phyloP scores from a whole-genome alignment of 768 basidiomycete genomes.

The Suillus weaverae region DNA sequence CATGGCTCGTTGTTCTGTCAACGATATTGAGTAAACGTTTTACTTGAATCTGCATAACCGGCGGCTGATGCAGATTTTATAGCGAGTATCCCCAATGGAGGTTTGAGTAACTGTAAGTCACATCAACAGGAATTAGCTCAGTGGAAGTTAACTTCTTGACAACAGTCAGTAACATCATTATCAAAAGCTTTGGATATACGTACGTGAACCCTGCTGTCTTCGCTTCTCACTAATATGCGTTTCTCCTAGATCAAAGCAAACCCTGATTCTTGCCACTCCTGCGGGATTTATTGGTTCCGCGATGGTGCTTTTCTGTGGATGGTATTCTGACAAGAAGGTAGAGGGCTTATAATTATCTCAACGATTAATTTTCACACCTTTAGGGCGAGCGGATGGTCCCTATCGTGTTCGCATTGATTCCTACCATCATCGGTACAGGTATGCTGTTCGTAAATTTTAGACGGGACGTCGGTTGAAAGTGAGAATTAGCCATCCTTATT shows the following conservation, averaged over 20 bases:
- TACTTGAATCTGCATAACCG: not conserved
- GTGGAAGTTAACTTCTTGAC: conserved; percentile 1
- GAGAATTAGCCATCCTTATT: conserved; percentile 46
- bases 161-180: conserved; percentile 60
- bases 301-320: conserved; percentile 55
- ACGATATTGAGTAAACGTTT: conserved; percentile 50
- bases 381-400: conserved; percentile 62
- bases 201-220: conserved; percentile 27
- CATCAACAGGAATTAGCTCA: not conserved
- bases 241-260: conserved; percentile 53
- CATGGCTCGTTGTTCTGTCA: conserved; percentile 62
- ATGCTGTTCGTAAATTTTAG: conserved; percentile 11
- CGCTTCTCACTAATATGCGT: not conserved
- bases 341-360: not conserved
- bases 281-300: conserved; percentile 49
- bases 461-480: not conserved
- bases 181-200: conserved; percentile 66
- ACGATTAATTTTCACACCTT: not conserved
- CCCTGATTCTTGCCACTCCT: conserved; percentile 59
- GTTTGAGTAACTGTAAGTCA: conserved; percentile 58
- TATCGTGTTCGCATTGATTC: conserved; percentile 55
- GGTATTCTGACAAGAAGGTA: conserved; percentile 67
- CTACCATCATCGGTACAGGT: conserved; percentile 60
- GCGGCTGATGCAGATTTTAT: conserved; percentile 9
- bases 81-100: conserved; percentile 71